A percentile compares a stretch with the other conserved stretches of the same genome.
Evolutionary conservation across 768 basidiomycete genomes (phyloP).

Genomic region (Trichaptum fuscoviolaceum): DNA sequence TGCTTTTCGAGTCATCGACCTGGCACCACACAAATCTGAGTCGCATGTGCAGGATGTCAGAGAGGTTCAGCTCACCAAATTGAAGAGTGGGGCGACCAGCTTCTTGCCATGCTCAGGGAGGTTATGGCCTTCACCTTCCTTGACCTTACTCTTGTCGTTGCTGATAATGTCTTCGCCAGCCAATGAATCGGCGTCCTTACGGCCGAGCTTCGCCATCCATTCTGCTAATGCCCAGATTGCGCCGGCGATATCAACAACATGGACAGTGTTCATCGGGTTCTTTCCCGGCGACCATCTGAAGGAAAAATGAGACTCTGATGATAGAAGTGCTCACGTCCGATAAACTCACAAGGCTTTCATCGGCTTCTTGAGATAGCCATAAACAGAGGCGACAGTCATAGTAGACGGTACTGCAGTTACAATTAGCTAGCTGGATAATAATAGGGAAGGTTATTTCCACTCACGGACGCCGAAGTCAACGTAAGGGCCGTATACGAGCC

Average conservation of each 20-base stretch:
- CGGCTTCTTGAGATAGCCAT: constrained; percentile 76
- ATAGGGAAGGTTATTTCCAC: constrained; percentile 18
- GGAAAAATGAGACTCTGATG: constrained; percentile 10
- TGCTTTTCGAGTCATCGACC: constrained; percentile 75
- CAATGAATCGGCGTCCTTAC: constrained; percentile 53
- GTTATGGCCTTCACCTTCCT: constrained; percentile 57
- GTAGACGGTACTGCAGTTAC: constrained; percentile 52
- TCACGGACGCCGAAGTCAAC: constrained; percentile 63
- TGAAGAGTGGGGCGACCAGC: constrained; percentile 74
- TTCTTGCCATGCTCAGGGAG: constrained; percentile 41
- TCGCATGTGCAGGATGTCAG: constrained; percentile 4
- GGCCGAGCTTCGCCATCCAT: constrained; percentile 66
- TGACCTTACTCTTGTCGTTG: constrained; percentile 66
- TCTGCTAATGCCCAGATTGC: constrained; percentile 69
- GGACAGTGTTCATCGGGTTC: constrained; percentile 69
- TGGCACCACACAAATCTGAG: constrained; percentile 22
- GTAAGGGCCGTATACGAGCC: constrained; percentile 79
- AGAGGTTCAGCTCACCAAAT: constrained; percentile 46
- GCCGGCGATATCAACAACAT: constrained; percentile 74
- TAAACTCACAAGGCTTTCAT: constrained; percentile 74
- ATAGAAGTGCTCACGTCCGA: neutral
- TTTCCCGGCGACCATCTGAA: constrained; percentile 76
- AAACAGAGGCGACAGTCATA: constrained; percentile 72
- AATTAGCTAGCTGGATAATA: constrained; percentile 4
- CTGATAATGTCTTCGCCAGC: constrained; percentile 67